Conservation (phyloP, 495 filamentous ascomycete genomes). For the Friedmanniomyces simplex region DNA sequence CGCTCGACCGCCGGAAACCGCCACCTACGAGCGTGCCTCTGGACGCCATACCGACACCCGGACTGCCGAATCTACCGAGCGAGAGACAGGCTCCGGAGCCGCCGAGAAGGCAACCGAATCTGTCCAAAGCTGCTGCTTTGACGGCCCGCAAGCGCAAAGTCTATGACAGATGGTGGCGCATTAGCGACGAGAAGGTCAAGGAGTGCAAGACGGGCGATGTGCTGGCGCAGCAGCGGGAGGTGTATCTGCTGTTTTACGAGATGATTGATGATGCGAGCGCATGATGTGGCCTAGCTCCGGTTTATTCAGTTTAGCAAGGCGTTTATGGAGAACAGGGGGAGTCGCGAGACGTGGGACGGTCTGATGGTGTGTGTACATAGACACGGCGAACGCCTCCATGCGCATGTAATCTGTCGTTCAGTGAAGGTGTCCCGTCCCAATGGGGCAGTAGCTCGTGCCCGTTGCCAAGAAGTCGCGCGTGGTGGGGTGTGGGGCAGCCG, state of each 20-base stretch:
- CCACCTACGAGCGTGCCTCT: slow-evolving; percentile 16
- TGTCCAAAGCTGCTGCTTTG: slow-evolving; percentile 16
- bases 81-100: background rate
- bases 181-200: slow-evolving; percentile 94
- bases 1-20: background rate
- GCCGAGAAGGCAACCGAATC: slow-evolving; percentile 10
- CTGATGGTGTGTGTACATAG: background rate
- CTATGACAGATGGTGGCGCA: slow-evolving; percentile 83
- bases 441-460: background rate
- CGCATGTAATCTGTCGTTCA: no score
- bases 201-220: slow-evolving; percentile 88
- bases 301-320: slow-evolving; percentile 1
- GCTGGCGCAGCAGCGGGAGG: slow-evolving; percentile 84
- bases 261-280: slow-evolving; percentile 34
- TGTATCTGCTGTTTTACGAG: slow-evolving; percentile 95
- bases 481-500: background rate
- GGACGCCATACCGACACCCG: slow-evolving; percentile 18
- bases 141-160: slow-evolving; percentile 40
- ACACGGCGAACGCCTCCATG: no score
- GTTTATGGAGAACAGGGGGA: background rate
- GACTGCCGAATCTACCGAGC: slow-evolving; percentile 10
- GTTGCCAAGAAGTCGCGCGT: background rate
- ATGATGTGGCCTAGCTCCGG: background rate
- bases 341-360: background rate
- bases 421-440: background rate